Conservation (phyloP, 108 stramenopile genomes). For the Nitzschia putrida region DNA sequence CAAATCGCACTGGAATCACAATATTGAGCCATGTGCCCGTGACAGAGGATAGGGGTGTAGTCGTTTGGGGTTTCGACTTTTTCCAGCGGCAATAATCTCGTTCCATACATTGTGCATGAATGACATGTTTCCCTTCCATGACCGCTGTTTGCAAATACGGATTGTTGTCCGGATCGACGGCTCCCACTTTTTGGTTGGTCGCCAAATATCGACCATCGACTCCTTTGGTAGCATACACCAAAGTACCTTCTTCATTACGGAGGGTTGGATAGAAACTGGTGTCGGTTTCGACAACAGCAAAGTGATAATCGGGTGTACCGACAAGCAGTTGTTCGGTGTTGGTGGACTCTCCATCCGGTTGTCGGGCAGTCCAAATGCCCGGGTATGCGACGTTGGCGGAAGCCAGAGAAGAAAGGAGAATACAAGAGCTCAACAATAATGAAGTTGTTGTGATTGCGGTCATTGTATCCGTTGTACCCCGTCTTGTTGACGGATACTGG, state of each 20-base stretch:
- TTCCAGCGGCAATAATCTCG: conserved; percentile 18
- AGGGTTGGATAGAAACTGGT: conserved; percentile 16
- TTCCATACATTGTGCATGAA: conserved; percentile 23
- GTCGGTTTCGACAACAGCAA: conserved; percentile 26
- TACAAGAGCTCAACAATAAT: too few species aligned
- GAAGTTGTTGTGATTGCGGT: too few species aligned
- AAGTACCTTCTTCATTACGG: conserved; percentile 18
- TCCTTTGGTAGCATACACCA: conserved; percentile 16
- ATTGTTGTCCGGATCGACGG: conserved; percentile 1
- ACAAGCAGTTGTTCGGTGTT: conserved; percentile 10
- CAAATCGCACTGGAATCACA: conserved; percentile 29
- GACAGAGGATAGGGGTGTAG: neutral
- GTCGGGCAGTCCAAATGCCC: conserved; percentile 14
- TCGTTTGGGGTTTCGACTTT: neutral
- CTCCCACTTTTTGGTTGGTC: conserved; percentile 8
- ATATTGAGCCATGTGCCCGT: conserved; percentile 19
- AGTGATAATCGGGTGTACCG: conserved; percentile 25
- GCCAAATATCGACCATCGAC: conserved; percentile 19
- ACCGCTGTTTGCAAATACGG: neutral
- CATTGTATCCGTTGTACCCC: too few species aligned
- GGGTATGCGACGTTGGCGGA: conserved; percentile 19
- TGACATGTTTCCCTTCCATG: conserved; percentile 10
- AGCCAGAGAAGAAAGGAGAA: too few species aligned
- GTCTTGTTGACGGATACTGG: too few species aligned
- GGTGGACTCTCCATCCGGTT: conserved; percentile 18